Conservation (phyloP, 2,329 filamentous ascomycete genomes). For the Botrytis byssoidea region DNA sequence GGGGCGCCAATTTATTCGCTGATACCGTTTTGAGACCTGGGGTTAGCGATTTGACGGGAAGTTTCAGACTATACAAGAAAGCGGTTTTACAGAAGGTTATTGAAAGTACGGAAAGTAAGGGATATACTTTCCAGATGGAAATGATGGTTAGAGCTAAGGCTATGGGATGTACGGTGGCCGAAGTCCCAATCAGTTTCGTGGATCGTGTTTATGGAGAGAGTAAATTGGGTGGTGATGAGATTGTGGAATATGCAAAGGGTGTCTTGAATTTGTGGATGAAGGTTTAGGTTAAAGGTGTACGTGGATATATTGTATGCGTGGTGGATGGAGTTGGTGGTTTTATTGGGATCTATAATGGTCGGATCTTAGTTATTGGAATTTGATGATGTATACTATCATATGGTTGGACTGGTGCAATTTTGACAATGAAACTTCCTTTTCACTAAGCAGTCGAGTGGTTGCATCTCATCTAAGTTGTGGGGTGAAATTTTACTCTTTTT, state of each 20-base stretch:
- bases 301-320: conserved; percentile 5
- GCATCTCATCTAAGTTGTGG: neutral
- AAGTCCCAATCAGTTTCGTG: conserved; percentile 95
- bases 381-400: conserved; percentile 12
- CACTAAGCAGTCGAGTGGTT: conserved; percentile 15
- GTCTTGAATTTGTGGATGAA: conserved; percentile 75
- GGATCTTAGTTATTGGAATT: conserved; percentile 5
- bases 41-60: conserved; percentile 92
- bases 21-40: conserved; percentile 91
- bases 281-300: conserved; percentile 49
- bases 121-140: conserved; percentile 99
- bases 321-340: conserved; percentile 19
- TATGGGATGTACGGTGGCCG: conserved; percentile 89
- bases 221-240: conserved; percentile 92
- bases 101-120: conserved; percentile 86
- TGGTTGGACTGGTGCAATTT: conserved; percentile 17
- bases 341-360: conserved; percentile 12
- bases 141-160: conserved; percentile 97
- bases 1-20: conserved; percentile 91
- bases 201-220: conserved; percentile 93
- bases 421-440: conserved; percentile 16
- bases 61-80: conserved; percentile 93
- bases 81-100: conserved; percentile 87
- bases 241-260: conserved; percentile 92
- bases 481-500: neutral